phyloP scores from a whole-genome alignment of 331 rosid genomes.

The Telfairia occidentalis region DNA sequence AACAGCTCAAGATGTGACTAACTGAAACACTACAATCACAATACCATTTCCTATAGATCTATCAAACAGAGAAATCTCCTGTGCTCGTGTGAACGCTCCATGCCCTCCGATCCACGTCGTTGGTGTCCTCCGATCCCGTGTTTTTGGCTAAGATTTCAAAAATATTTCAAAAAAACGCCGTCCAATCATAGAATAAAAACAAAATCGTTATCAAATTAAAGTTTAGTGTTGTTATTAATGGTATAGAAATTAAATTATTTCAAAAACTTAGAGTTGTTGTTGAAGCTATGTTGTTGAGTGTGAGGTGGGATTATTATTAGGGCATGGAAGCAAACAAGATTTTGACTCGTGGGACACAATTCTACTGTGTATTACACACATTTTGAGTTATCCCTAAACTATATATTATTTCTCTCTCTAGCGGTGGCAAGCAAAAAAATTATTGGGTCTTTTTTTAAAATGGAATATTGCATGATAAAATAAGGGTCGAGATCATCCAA shows the following conservation, averaged over 20 bases:
- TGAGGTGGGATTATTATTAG: neutral
- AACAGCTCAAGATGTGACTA: conserved; percentile 12
- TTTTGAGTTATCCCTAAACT: neutral
- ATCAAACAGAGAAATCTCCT: neutral
- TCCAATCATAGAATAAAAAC: neutral
- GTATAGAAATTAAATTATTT: no score
- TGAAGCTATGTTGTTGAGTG: no score
- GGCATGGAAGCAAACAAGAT: neutral
- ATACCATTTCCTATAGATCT: neutral
- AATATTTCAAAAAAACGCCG: neutral
- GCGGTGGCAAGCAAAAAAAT: neutral
- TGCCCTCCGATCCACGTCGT: neutral
- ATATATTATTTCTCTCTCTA: neutral
- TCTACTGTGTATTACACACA: neutral
- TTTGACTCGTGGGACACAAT: neutral
- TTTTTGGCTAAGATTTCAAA: neutral
- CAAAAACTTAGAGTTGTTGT: no score
- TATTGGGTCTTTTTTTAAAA: neutral
- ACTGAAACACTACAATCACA: conserved; percentile 11
- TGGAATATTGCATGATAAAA: neutral
- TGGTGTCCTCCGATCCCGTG: neutral
- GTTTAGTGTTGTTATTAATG: no score
- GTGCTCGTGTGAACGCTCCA: neutral
- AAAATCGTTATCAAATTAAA: neutral
- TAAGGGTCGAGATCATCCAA: no score